Evolutionary conservation across 106 monocot genomes (phyloP).

Genomic region (Allium fistulosum): DNA sequence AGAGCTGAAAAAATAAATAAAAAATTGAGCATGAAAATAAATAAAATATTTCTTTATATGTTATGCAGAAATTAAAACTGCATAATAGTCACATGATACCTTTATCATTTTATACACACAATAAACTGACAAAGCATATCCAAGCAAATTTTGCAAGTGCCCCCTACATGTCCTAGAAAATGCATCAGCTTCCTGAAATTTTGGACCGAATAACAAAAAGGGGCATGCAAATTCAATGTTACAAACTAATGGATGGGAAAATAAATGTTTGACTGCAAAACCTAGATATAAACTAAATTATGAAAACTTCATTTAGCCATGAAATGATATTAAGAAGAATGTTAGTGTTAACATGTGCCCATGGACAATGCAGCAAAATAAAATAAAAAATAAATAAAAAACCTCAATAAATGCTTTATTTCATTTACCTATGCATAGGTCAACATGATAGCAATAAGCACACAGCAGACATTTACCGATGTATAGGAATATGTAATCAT

Average conservation of each 20-base stretch:
- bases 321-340: background rate
- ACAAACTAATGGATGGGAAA: background rate
- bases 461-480: too few relatives aligned
- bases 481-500: too few relatives aligned
- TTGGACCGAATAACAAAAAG: background rate
- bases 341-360: too few relatives aligned
- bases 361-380: too few relatives aligned
- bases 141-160: constrained; percentile 86
- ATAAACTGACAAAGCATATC: constrained; percentile 91
- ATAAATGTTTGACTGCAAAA: background rate
- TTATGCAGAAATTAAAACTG: background rate
- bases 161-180: constrained; percentile 97
- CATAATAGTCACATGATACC: constrained; percentile 28
- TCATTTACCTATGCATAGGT: too few relatives aligned
- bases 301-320: background rate
- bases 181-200: constrained; percentile 79
- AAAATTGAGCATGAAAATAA: background rate
- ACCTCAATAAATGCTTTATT: too few relatives aligned
- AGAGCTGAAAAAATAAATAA: background rate
- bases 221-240: too few relatives aligned
- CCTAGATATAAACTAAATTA: too few relatives aligned
- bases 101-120: constrained; percentile 99
- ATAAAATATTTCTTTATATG: too few relatives aligned
- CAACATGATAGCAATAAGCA: too few relatives aligned
- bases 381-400: too few relatives aligned